Conservation (phyloP, 306 rosid genomes). For the Trifolium subterraneum region DNA sequence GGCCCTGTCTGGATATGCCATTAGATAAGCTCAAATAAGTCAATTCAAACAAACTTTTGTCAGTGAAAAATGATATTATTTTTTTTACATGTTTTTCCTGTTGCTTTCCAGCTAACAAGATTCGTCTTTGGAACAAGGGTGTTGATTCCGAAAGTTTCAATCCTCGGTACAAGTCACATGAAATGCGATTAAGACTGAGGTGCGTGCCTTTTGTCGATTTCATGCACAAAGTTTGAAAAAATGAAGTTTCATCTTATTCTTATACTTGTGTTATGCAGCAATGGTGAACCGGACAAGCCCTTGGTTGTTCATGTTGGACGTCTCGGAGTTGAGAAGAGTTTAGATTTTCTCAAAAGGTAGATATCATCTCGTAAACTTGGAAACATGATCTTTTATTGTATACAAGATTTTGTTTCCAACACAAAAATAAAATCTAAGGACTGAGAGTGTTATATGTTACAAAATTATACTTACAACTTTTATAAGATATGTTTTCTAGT, state of each 20-base stretch:
- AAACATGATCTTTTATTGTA: background rate
- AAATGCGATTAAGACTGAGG: constrained; percentile 88
- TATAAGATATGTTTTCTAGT: constrained; percentile 8
- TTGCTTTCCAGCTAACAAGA: constrained; percentile 74
- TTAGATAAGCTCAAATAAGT: background rate
- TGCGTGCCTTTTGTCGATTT: constrained; percentile 30
- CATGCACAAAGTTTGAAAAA: constrained; percentile 19
- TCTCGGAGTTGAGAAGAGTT: constrained; percentile 96
- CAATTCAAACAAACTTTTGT: background rate
- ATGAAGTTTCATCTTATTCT: constrained; percentile 36
- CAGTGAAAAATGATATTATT: background rate
- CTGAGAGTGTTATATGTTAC: background rate
- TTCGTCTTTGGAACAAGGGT: constrained; percentile 97
- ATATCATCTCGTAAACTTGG: constrained; percentile 24
- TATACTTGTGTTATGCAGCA: constrained; percentile 51
- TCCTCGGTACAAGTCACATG: constrained; percentile 73
- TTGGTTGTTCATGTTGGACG: constrained; percentile 93
- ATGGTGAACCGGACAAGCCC: constrained; percentile 93
- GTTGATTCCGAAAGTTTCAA: constrained; percentile 95
- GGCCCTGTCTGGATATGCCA: background rate
- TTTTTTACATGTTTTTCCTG: constrained; percentile 37
- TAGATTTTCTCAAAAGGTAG: constrained; percentile 93
- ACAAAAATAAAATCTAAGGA: background rate
- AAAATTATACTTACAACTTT: background rate
- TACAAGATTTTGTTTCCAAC: background rate